Evolutionary conservation across 371 early-diverging fungal genomes (phyloP).

Genomic region (Thermomucor indicae-seudaticae): DNA sequence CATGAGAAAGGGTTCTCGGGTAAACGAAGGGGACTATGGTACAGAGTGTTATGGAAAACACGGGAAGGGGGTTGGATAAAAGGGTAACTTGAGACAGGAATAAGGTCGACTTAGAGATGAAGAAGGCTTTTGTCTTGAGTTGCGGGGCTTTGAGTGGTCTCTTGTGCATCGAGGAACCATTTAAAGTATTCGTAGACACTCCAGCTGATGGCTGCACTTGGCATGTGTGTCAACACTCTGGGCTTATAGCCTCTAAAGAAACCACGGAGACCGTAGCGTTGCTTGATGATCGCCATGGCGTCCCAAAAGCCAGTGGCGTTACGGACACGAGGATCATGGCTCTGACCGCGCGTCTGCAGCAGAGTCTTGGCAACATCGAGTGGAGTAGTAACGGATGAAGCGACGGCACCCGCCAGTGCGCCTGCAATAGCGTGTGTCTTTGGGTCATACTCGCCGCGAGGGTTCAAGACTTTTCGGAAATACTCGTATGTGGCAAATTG

Average conservation of each 20-base stretch:
- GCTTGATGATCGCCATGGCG: slow-evolving; percentile 72
- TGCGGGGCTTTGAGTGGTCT: slow-evolving; percentile 1
- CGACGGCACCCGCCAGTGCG: slow-evolving; percentile 87
- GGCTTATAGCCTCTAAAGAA: slow-evolving; percentile 84
- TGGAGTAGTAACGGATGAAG: slow-evolving; percentile 89
- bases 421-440: slow-evolving; percentile 83
- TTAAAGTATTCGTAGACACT: slow-evolving; percentile 87
- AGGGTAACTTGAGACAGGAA: background rate
- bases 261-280: slow-evolving; percentile 70
- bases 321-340: slow-evolving; percentile 64
- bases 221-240: slow-evolving; percentile 84
- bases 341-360: slow-evolving; percentile 84
- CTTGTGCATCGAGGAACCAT: slow-evolving; percentile 41
- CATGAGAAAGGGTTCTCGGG: too few species aligned
- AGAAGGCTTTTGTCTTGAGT: slow-evolving; percentile 8
- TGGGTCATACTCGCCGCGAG: slow-evolving; percentile 78
- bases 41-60: background rate
- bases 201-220: slow-evolving; percentile 95
- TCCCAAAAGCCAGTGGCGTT: slow-evolving; percentile 66
- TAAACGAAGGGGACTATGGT: background rate
- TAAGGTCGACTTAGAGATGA: slow-evolving; percentile 1
- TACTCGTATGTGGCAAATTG: slow-evolving; percentile 92
- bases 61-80: background rate
- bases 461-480: slow-evolving; percentile 72
- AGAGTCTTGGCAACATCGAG: slow-evolving; percentile 93